Evolutionary conservation across 2,329 filamentous ascomycete genomes (phyloP).

Genomic region (Pseudogymnoascus sp.): DNA sequence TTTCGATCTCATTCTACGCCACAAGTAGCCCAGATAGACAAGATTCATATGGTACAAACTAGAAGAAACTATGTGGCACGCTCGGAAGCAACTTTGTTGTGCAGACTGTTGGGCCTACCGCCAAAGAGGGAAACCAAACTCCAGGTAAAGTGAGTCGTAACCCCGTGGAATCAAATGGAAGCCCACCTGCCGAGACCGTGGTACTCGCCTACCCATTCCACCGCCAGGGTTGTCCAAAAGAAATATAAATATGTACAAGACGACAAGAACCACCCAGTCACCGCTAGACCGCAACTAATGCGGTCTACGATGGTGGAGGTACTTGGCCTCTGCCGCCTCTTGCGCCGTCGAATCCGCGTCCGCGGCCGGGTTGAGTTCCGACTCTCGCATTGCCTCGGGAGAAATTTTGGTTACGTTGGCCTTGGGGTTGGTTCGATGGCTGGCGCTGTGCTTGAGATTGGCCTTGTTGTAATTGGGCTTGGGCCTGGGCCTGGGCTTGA

Average conservation of each 20-base stretch:
- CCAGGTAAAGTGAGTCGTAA: conserved; percentile 26
- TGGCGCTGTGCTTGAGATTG: background rate
- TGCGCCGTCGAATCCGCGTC: conserved; percentile 26
- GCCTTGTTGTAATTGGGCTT: background rate
- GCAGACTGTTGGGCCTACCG: conserved; percentile 19
- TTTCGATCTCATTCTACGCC: conserved; percentile 20
- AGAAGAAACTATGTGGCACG: conserved; percentile 27
- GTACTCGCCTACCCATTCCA: conserved; percentile 17
- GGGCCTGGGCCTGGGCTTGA: background rate
- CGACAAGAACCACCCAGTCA: conserved; percentile 17
- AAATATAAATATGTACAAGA: conserved; percentile 30
- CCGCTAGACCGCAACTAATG: conserved; percentile 11
- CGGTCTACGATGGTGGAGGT: conserved; percentile 24
- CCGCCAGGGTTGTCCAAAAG: conserved; percentile 15
- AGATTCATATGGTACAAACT: conserved; percentile 25
- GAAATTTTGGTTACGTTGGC: conserved; percentile 24
- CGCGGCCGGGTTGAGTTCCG: conserved; percentile 18
- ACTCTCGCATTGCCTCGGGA: conserved; percentile 24
- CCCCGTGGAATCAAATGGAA: conserved; percentile 27
- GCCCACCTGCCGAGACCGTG: conserved; percentile 18
- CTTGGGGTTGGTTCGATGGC: conserved; percentile 17
- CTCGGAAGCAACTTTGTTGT: conserved; percentile 24
- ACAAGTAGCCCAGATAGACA: conserved; percentile 25
- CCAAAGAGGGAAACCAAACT: conserved; percentile 17
- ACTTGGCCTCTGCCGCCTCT: conserved; percentile 28